These are phyloP conservation scores for Bondarzewia mesenterica DNA, from an alignment of 1,284 basidiomycete genomes.

Conservation along the genomic window DNA sequence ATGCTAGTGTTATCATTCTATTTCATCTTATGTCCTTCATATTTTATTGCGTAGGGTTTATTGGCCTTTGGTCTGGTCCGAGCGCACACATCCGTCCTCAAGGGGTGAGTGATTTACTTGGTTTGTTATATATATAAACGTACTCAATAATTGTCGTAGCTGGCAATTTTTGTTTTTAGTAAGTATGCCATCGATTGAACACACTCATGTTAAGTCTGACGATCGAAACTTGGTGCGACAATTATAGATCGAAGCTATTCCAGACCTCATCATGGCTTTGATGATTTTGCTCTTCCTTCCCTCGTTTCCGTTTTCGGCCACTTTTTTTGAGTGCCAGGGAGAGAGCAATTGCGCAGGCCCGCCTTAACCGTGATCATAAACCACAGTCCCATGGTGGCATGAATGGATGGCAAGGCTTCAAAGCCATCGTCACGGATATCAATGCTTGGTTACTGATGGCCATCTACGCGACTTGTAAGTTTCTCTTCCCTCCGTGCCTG, in stretches of 20 bases:
- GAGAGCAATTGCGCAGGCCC: slow-evolving; percentile 45
- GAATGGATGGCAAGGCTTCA: slow-evolving; percentile 46
- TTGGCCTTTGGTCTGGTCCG: slow-evolving; percentile 46
- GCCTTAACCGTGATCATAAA: slow-evolving; percentile 43
- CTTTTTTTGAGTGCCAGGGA: slow-evolving; percentile 35
- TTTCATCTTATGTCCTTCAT: not conserved
- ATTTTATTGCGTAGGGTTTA: slow-evolving; percentile 29
- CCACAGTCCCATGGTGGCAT: slow-evolving; percentile 50
- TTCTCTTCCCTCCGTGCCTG: not conserved
- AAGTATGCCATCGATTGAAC: slow-evolving; percentile 8
- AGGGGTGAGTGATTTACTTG: slow-evolving; percentile 26
- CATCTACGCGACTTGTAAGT: slow-evolving; percentile 45
- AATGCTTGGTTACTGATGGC: slow-evolving; percentile 45
- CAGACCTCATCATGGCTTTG: slow-evolving; percentile 39
- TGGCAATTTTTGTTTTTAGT: slow-evolving; percentile 53
- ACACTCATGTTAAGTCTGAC: not conserved
- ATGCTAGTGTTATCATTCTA: not conserved
- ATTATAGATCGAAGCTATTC: slow-evolving; percentile 42
- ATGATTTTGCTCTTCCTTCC: slow-evolving; percentile 39
- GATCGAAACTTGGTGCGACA: not conserved
- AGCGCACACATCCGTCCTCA: slow-evolving; percentile 34
- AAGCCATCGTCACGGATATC: slow-evolving; percentile 36
- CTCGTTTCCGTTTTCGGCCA: slow-evolving; percentile 29
- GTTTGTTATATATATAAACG: not conserved
- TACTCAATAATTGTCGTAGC: slow-evolving; percentile 17